Evolutionary conservation across 2,329 filamentous ascomycete species (phyloP).

Genomic region (Colletotrichum sp.): DNA sequence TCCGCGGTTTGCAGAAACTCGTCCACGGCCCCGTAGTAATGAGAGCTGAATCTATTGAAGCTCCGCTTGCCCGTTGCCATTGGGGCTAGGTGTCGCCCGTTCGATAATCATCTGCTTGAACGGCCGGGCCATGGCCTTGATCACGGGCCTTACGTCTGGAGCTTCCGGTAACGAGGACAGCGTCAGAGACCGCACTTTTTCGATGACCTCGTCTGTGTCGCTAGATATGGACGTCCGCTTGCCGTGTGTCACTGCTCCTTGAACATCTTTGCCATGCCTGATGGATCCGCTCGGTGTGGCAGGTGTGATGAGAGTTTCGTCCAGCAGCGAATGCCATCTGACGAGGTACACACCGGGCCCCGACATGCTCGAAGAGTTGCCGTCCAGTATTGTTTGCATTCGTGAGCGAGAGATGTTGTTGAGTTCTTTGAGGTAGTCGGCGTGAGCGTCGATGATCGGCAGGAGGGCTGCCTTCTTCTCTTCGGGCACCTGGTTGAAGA

Average conservation of each 20-base stretch:
- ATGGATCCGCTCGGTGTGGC: constrained; percentile 55
- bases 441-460: constrained; percentile 63
- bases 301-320: constrained; percentile 73
- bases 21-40: not conserved
- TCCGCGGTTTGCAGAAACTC: not conserved
- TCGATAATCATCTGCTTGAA: constrained; percentile 40
- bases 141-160: constrained; percentile 47
- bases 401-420: constrained; percentile 57
- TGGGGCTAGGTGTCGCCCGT: not conserved
- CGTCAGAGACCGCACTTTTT: constrained; percentile 33
- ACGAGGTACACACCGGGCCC: constrained; percentile 77
- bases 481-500: constrained; percentile 52
- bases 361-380: constrained; percentile 37
- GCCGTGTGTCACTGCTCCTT: constrained; percentile 44
- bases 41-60: not conserved
- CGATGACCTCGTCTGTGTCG: constrained; percentile 26
- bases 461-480: constrained; percentile 51
- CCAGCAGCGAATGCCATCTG: constrained; percentile 74
- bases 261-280: constrained; percentile 59
- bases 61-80: not conserved
- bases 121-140: constrained; percentile 41
- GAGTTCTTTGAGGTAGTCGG: constrained; percentile 62
- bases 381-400: constrained; percentile 62
- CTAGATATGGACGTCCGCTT: constrained; percentile 43
- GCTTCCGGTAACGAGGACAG: constrained; percentile 31